These are phyloP conservation scores for Margaritispora aquatica DNA, from an alignment of 495 filamentous ascomycete genomes.

Conservation along the genomic window DNA sequence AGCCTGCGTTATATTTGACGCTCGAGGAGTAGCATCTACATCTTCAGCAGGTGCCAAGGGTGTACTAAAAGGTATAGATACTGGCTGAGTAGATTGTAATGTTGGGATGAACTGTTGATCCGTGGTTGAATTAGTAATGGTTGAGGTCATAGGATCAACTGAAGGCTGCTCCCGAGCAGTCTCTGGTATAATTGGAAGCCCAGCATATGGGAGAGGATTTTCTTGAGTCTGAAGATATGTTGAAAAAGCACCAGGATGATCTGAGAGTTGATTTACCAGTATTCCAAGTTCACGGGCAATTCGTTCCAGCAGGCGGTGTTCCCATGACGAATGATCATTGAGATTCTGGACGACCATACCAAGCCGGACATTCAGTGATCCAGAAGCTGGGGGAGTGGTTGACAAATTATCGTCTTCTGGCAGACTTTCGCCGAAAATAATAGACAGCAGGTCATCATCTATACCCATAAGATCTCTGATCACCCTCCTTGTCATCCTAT, in stretches of 20 bases:
- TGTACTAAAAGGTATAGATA: conserved; percentile 15
- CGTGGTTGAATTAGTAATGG: conserved; percentile 15
- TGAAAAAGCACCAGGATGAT: conserved; percentile 74
- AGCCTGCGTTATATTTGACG: conserved; percentile 36
- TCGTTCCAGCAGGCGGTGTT: conserved; percentile 70
- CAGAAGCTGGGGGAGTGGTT: conserved; percentile 25
- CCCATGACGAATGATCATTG: conserved; percentile 52
- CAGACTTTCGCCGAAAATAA: conserved; percentile 82
- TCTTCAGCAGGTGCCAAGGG: conserved; percentile 1
- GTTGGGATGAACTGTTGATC: conserved; percentile 41
- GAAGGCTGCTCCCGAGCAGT: conserved; percentile 26
- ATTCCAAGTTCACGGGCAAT: conserved; percentile 82
- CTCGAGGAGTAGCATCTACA: conserved; percentile 21
- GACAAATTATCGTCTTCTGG: conserved; percentile 48
- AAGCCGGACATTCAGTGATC: not conserved
- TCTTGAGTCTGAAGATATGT: conserved; percentile 57
- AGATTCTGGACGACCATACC: conserved; percentile 12
- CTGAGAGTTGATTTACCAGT: conserved; percentile 74
- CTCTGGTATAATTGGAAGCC: conserved; percentile 48
- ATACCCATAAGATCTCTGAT: conserved; percentile 88
- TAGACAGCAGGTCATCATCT: conserved; percentile 73
- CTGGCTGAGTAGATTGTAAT: conserved; percentile 24
- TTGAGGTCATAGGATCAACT: not conserved
- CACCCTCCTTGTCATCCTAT: conserved; percentile 73
- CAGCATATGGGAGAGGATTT: conserved; percentile 46